These are phyloP conservation scores for Zychaea mexicana DNA, from an alignment of 371 early-diverging fungal species.

Conservation along the genomic window DNA sequence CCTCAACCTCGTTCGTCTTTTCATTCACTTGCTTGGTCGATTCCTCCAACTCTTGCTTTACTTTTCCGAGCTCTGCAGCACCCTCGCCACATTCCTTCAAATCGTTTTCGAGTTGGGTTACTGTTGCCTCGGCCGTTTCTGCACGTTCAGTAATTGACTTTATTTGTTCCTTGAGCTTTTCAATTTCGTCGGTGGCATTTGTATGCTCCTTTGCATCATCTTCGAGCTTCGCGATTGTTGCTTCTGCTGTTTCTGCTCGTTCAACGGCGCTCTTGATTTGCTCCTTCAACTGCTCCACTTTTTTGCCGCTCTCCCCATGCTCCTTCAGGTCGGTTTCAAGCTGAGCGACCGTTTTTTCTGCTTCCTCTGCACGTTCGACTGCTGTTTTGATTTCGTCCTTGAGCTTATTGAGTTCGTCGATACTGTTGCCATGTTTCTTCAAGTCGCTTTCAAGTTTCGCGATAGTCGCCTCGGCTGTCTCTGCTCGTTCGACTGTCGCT, in stretches of 20 bases:
- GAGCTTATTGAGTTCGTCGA: neutral
- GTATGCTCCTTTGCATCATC: conserved; percentile 17
- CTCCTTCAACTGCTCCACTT: neutral
- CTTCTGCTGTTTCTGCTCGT: neutral
- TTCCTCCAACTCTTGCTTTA: conserved; percentile 1
- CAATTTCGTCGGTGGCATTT: conserved; percentile 3
- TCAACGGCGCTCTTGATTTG: no score
- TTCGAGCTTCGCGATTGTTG: conserved; percentile 12
- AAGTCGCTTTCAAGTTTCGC: conserved; percentile 2
- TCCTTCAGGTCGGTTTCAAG: conserved; percentile 16
- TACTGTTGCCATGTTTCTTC: no score
- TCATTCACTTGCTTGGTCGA: neutral
- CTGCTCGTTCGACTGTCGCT: neutral
- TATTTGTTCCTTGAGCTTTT: conserved; percentile 18
- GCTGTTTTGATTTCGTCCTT: neutral
- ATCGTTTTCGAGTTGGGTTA: conserved; percentile 12
- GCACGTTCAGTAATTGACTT: neutral
- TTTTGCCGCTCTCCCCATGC: conserved; percentile 12
- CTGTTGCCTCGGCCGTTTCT: conserved; percentile 7
- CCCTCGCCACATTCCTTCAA: conserved; percentile 12
- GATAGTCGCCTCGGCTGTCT: neutral
- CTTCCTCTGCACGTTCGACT: neutral
- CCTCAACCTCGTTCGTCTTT: neutral
- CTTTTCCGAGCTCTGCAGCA: conserved; percentile 15
- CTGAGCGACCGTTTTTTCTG: conserved; percentile 10